Evolutionary conservation across 1,284 basidiomycete genomes (phyloP).

Genomic region (Cerrena zonata): DNA sequence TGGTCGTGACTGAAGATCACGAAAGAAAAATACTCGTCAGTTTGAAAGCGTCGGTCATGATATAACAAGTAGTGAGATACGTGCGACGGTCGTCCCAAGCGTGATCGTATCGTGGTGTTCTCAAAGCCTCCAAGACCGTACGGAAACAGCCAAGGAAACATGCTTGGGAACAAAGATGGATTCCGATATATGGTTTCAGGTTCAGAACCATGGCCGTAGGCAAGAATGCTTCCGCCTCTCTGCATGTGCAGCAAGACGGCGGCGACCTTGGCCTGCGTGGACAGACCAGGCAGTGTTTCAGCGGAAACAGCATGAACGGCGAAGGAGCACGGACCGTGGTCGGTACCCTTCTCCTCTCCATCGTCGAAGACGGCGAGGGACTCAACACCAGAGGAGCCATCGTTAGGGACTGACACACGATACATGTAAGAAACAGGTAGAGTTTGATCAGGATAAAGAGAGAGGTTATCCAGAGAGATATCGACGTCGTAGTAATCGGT

Average conservation of each 20-base stretch:
- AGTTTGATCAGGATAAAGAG: slow-evolving; percentile 25
- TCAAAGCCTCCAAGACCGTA: slow-evolving; percentile 23
- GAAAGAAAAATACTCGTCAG: slow-evolving; percentile 30
- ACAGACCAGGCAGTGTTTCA: background rate
- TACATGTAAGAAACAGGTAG: slow-evolving; percentile 25
- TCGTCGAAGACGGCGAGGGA: slow-evolving; percentile 19
- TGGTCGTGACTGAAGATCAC: slow-evolving; percentile 18
- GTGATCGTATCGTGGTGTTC: slow-evolving; percentile 3
- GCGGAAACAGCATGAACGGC: slow-evolving; percentile 31
- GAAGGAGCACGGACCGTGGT: slow-evolving; percentile 30
- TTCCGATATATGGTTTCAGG: slow-evolving; percentile 23
- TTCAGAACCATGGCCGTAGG: slow-evolving; percentile 12
- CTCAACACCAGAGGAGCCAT: background rate
- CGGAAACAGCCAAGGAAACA: slow-evolving; percentile 29
- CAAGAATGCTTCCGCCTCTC: slow-evolving; percentile 13
- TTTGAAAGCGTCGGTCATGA: slow-evolving; percentile 35
- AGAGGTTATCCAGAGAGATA: slow-evolving; percentile 31
- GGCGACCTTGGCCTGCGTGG: slow-evolving; percentile 4
- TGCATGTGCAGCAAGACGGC: slow-evolving; percentile 20
- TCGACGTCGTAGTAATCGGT: slow-evolving; percentile 30
- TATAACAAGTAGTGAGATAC: slow-evolving; percentile 30
- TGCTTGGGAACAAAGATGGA: slow-evolving; percentile 21
- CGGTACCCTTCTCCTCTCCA: slow-evolving; percentile 26
- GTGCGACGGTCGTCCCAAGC: slow-evolving; percentile 8
- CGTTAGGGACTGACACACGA: background rate